Evolutionary conservation across 495 filamentous ascomycete species (phyloP).

Genomic region (Chaetomium cochliodes): DNA sequence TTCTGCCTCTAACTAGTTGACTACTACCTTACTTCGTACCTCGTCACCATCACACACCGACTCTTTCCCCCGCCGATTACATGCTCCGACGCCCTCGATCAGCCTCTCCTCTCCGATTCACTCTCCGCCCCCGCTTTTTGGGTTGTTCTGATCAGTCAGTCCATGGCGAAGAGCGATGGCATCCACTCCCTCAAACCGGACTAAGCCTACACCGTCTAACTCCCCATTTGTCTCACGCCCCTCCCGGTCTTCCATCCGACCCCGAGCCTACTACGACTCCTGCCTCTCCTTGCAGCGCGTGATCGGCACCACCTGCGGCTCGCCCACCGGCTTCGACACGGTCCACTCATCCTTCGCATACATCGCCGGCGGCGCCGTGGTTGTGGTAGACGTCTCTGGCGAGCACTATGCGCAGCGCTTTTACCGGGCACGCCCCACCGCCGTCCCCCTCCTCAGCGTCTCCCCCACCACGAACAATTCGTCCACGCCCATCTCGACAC

Average conservation of each 20-base stretch:
- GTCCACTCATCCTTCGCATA: constrained; percentile 79
- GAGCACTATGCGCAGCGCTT: constrained; percentile 78
- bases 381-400: constrained; percentile 78
- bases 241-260: constrained; percentile 58
- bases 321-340: constrained; percentile 82
- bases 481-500: constrained; percentile 60
- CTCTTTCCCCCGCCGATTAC: constrained; percentile 6
- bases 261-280: constrained; percentile 43
- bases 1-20: neutral
- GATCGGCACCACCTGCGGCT: constrained; percentile 81
- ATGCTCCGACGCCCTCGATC: constrained; percentile 22
- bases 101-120: constrained; percentile 12
- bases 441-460: constrained; percentile 58
- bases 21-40: constrained; percentile 7
- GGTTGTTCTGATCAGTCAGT: constrained; percentile 22
- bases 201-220: constrained; percentile 78
- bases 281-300: constrained; percentile 74
- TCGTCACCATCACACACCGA: constrained; percentile 9
- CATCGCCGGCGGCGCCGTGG: constrained; percentile 89
- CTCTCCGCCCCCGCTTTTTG: neutral
- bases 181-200: constrained; percentile 57
- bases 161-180: constrained; percentile 58
- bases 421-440: constrained; percentile 81
- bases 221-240: constrained; percentile 66
- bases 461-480: constrained; percentile 41